A percentile compares a stretch with the other conserved stretches of the same genome.
Conservation (phyloP, 2,329 filamentous ascomycete genomes). For the Grosmannia penicillata region DNA sequence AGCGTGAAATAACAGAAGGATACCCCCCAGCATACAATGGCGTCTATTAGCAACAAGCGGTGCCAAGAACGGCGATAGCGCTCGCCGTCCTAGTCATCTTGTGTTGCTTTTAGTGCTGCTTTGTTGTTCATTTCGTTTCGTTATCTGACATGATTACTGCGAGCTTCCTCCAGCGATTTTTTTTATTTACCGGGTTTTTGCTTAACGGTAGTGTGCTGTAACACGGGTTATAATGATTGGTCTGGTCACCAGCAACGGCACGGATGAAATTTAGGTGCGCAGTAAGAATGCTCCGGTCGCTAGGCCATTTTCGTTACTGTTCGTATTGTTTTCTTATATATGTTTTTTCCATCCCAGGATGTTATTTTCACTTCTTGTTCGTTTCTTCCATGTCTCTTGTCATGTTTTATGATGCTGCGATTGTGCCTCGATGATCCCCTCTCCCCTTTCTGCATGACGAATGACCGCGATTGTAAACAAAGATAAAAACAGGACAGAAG, state of each 20-base stretch:
- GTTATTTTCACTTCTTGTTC: no score
- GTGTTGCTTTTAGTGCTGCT: neutral
- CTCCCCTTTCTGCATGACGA: neutral
- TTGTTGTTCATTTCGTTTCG: constrained; percentile 1
- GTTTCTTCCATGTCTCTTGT: neutral
- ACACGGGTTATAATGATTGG: constrained; percentile 3
- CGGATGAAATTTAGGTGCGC: neutral
- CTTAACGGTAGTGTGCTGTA: no score
- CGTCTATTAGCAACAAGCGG: neutral
- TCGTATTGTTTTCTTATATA: neutral
- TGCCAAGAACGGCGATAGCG: neutral
- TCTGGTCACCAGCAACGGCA: constrained; percentile 4
- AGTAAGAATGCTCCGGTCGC: constrained; percentile 3
- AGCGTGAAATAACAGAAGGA: constrained; percentile 1
- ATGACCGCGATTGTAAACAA: constrained; percentile 3
- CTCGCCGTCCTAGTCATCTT: neutral
- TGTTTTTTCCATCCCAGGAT: no score
- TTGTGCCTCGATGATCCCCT: no score
- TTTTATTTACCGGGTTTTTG: no score
- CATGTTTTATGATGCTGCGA: neutral
- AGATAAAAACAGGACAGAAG: constrained; percentile 1
- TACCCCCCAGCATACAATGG: neutral
- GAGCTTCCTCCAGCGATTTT: no score
- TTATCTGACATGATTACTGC: no score
- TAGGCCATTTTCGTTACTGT: constrained; percentile 1